A percentile compares a stretch with the other conserved stretches of the same genome.
phyloP scores from a whole-genome alignment of 208 protist genomes.

The Acanthamoeba culbertsoni region DNA sequence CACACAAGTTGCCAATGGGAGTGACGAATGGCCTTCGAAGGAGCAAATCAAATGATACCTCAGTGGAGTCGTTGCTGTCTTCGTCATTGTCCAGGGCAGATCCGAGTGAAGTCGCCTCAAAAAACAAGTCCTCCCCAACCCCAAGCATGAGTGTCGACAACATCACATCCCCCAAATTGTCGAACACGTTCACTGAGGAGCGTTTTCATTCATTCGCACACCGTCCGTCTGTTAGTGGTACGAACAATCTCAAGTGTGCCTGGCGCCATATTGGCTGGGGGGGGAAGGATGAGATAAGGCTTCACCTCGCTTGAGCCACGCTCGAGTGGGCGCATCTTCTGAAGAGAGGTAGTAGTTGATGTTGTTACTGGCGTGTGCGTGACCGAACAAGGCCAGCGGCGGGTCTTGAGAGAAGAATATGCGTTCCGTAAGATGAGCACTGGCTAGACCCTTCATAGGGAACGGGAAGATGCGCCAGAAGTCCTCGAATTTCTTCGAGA shows the following conservation, averaged over 20 bases:
- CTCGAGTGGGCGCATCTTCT: not conserved
- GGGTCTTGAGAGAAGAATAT: constrained; percentile 57
- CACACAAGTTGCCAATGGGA: too few species aligned
- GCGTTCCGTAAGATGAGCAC: not conserved
- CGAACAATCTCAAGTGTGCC: too few species aligned
- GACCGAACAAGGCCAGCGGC: constrained; percentile 29
- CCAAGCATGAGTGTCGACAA: constrained; percentile 57
- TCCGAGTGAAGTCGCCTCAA: not conserved
- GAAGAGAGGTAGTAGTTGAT: not conserved
- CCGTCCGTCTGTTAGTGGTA: too few species aligned
- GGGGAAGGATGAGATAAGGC: too few species aligned
- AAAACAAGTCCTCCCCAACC: not conserved
- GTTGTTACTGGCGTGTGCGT: too few species aligned
- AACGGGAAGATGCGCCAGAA: constrained; percentile 58
- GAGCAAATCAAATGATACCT: not conserved
- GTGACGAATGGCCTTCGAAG: too few species aligned
- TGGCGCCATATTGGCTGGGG: too few species aligned
- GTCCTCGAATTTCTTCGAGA: constrained; percentile 57
- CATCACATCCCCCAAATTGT: constrained; percentile 54
- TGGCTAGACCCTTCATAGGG: not conserved
- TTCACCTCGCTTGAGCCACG: constrained; percentile 42
- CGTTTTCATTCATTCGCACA: too few species aligned
- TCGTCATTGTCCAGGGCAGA: not conserved
- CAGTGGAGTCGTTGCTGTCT: not conserved
- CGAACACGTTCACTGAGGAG: constrained; percentile 54